phyloP scores from a whole-genome alignment of 176 grass and related monocot genomes.

The Raddia guianensis region DNA sequence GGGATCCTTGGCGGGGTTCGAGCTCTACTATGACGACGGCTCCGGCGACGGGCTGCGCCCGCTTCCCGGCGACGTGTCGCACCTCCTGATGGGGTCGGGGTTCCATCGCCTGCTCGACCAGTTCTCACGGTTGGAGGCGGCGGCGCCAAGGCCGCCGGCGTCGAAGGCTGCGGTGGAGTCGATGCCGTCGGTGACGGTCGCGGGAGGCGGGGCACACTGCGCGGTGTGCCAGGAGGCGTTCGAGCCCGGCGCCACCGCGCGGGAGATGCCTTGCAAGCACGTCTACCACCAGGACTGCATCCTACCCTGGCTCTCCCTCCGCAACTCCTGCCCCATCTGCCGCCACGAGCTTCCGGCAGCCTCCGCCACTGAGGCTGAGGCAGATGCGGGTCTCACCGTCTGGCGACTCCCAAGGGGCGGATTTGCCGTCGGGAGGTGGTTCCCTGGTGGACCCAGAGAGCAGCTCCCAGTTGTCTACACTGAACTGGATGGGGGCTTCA shows the following conservation, averaged over 20 bases:
- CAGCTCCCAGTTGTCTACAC: constrained; percentile 76
- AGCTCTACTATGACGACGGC: constrained; percentile 81
- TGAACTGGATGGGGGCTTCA: constrained; percentile 76
- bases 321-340: constrained; percentile 96
- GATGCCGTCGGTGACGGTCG: constrained; percentile 52
- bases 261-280: constrained; percentile 99
- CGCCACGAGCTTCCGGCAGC: constrained; percentile 65
- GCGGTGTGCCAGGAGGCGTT: constrained; percentile 96
- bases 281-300: constrained; percentile 99
- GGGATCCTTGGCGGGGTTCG: constrained; percentile 57
- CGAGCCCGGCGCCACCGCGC: constrained; percentile 61
- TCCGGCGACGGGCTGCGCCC: constrained; percentile 66
- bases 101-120: constrained; percentile 82
- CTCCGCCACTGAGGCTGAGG: constrained; percentile 24
- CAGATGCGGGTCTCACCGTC: constrained; percentile 67
- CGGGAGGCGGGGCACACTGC: constrained; percentile 51
- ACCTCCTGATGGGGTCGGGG: constrained; percentile 71
- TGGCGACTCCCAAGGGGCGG: constrained; percentile 79
- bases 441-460: constrained; percentile 58
- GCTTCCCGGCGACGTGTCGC: constrained; percentile 64
- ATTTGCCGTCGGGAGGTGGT: constrained; percentile 74
- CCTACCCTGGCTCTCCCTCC: constrained; percentile 88
- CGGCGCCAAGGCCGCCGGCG: constrained; percentile 60
- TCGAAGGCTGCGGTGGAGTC: constrained; percentile 79
- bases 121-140: constrained; percentile 59